Conservation (phyloP, 2,329 filamentous ascomycete genomes). For the Colletotrichum coccodes region DNA sequence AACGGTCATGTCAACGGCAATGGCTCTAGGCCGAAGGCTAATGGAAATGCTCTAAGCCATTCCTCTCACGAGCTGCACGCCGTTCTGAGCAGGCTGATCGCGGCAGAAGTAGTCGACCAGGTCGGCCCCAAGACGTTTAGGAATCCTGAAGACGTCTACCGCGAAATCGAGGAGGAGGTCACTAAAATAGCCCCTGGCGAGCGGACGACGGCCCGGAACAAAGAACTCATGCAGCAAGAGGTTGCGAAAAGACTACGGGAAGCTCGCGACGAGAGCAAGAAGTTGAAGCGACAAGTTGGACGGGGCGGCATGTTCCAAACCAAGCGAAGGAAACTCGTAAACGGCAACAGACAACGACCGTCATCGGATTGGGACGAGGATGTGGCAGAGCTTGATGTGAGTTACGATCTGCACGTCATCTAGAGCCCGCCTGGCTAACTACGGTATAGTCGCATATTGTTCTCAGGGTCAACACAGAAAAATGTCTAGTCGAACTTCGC, state of each 20-base stretch:
- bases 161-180: constrained; percentile 72
- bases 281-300: constrained; percentile 62
- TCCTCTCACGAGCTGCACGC: constrained; percentile 60
- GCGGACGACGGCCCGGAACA: constrained; percentile 66
- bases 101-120: constrained; percentile 74
- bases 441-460: constrained; percentile 72
- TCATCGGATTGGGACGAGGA: constrained; percentile 48
- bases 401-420: constrained; percentile 38
- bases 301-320: constrained; percentile 48
- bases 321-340: constrained; percentile 66
- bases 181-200: constrained; percentile 58
- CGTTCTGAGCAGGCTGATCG: constrained; percentile 65
- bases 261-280: constrained; percentile 62
- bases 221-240: constrained; percentile 68
- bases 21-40: constrained; percentile 45
- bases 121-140: constrained; percentile 67
- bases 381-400: constrained; percentile 63
- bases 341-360: constrained; percentile 53
- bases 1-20: constrained; percentile 41
- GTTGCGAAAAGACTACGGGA: constrained; percentile 64
- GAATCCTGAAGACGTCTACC: constrained; percentile 68
- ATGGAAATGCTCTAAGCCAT: constrained; percentile 51
- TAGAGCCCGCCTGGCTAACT: constrained; percentile 38
- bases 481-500: constrained; percentile 83
- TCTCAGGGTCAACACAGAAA: constrained; percentile 85